phyloP scores from a whole-genome alignment of 495 filamentous ascomycete genomes.

The Penicillium verhagenii region DNA sequence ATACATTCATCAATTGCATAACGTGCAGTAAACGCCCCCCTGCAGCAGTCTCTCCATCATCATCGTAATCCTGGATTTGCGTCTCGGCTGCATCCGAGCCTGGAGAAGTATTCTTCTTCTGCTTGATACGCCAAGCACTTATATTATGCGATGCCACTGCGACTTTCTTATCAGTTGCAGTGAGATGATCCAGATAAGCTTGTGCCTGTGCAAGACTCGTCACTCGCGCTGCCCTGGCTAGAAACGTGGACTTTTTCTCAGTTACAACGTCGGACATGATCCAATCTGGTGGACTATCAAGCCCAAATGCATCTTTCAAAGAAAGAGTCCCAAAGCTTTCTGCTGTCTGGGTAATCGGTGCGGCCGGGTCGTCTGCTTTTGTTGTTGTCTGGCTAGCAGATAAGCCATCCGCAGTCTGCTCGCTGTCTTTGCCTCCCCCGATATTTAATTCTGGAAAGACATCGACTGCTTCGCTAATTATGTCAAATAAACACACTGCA shows the following conservation, averaged over 20 bases:
- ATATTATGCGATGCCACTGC: conserved; percentile 92
- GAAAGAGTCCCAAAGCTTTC: conserved; percentile 30
- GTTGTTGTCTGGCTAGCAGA: conserved; percentile 15
- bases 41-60: conserved; percentile 95
- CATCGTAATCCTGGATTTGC: conserved; percentile 84
- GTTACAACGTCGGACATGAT: conserved; percentile 64
- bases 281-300: conserved; percentile 61
- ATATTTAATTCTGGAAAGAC: conserved; percentile 49
- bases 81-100: conserved; percentile 46
- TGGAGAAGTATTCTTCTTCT: conserved; percentile 27
- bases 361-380: conserved; percentile 10
- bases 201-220: conserved; percentile 66
- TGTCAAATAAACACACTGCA: conserved; percentile 82
- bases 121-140: conserved; percentile 61
- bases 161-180: conserved; percentile 76
- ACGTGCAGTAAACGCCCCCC: conserved; percentile 81
- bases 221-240: conserved; percentile 72
- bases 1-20: conserved; percentile 92
- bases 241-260: conserved; percentile 86
- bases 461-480: conserved; percentile 61
- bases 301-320: conserved; percentile 33
- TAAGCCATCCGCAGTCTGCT: not conserved
- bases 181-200: conserved; percentile 65
- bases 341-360: conserved; percentile 2
- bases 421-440: conserved; percentile 23